phyloP scores from a whole-genome alignment of 192 early-diverging fungal species.

The Backusella macrospora region DNA sequence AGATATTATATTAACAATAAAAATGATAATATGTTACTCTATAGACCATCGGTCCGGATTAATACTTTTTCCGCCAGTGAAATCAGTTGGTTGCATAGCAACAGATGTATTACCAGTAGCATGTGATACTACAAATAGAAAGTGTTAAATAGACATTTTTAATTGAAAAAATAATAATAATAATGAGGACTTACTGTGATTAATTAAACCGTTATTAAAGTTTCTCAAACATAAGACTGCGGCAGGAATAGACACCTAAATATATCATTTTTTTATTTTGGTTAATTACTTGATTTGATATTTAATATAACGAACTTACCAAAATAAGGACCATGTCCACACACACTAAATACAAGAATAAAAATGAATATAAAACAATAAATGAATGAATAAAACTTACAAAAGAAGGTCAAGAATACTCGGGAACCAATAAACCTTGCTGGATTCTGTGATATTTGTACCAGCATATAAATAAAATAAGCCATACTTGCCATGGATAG shows the following conservation, averaged over 20 bases:
- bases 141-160: not conserved
- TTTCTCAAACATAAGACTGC: slow-evolving; percentile 65
- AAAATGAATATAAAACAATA: slow-evolving; percentile 8
- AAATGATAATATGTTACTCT: slow-evolving; percentile 17
- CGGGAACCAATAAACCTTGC: slow-evolving; percentile 47
- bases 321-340: slow-evolving; percentile 52
- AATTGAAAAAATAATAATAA: not conserved
- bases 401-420: slow-evolving; percentile 59
- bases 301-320: slow-evolving; percentile 31
- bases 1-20: not conserved
- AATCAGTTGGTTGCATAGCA: slow-evolving; percentile 35
- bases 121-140: slow-evolving; percentile 32
- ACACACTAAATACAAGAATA: slow-evolving; percentile 38
- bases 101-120: slow-evolving; percentile 24
- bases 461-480: slow-evolving; percentile 71
- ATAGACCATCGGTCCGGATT: slow-evolving; percentile 39
- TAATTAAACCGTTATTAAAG: slow-evolving; percentile 72
- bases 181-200: slow-evolving; percentile 57
- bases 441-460: slow-evolving; percentile 56
- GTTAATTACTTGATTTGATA: slow-evolving; percentile 5
- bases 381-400: slow-evolving; percentile 41
- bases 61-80: slow-evolving; percentile 1
- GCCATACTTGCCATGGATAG: slow-evolving; percentile 64
- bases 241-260: slow-evolving; percentile 49
- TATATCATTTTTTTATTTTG: not conserved